Percentiles rank a stretch among this genome's conserved stretches.
These are phyloP conservation scores for Lasiosphaeris hirsuta DNA, from an alignment of 495 filamentous ascomycete species.

Conservation along the genomic window DNA sequence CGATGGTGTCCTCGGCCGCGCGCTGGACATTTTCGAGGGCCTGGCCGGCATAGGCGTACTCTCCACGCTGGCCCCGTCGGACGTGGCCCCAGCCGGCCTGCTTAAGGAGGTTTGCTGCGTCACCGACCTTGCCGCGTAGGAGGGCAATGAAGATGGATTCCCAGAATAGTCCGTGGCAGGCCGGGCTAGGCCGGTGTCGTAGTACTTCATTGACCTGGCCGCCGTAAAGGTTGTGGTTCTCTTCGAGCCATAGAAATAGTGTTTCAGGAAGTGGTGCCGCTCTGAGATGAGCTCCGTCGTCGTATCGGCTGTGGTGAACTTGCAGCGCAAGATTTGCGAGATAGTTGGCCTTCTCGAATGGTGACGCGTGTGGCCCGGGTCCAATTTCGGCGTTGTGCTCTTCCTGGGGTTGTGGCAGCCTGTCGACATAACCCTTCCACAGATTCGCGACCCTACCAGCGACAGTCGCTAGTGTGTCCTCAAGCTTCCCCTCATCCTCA, in stretches of 20 bases:
- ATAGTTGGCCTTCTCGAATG: slow-evolving; percentile 69
- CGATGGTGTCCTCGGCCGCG: slow-evolving; percentile 60
- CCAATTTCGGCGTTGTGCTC: slow-evolving; percentile 59
- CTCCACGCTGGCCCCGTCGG: slow-evolving; percentile 43
- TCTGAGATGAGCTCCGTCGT: slow-evolving; percentile 35
- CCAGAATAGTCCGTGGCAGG: slow-evolving; percentile 75
- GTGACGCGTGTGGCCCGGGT: slow-evolving; percentile 54
- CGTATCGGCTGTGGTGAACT: slow-evolving; percentile 65
- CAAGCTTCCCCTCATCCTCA: slow-evolving; percentile 52
- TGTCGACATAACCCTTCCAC: slow-evolving; percentile 55
- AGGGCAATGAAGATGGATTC: slow-evolving; percentile 64
- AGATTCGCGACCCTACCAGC: slow-evolving; percentile 52
- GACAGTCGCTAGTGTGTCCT: slow-evolving; percentile 52
- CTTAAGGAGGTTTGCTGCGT: slow-evolving; percentile 60
- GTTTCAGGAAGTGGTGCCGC: slow-evolving; percentile 62
- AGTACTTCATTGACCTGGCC: slow-evolving; percentile 58
- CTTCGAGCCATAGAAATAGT: slow-evolving; percentile 74
- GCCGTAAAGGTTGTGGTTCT: slow-evolving; percentile 60
- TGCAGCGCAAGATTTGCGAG: slow-evolving; percentile 66
- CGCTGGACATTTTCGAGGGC: slow-evolving; percentile 70
- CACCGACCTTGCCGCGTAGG: slow-evolving; percentile 65
- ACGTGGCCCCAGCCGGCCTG: slow-evolving; percentile 73
- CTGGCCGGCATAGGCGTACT: slow-evolving; percentile 63
- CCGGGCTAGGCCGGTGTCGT: slow-evolving; percentile 62
- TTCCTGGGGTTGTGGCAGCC: slow-evolving; percentile 43